Evolutionary conservation across 441 rosid genomes (phyloP).

Genomic region (Aquilaria agallochum): DNA sequence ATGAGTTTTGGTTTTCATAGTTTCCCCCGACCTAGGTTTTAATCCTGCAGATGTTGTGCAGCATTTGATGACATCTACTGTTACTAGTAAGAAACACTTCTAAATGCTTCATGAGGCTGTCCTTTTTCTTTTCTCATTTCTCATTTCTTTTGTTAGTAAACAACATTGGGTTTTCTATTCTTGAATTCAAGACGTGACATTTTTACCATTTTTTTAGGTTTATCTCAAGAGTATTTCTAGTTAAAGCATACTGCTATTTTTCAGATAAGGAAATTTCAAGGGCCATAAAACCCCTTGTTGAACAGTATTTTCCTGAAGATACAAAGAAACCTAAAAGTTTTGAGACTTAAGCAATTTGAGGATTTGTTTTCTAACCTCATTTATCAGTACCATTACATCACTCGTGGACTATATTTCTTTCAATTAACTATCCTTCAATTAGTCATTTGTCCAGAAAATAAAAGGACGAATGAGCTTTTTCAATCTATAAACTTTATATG

Average conservation of each 20-base stretch:
- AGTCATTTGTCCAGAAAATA: too few species aligned
- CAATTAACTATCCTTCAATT: too few species aligned
- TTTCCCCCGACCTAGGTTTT: conserved; percentile 49
- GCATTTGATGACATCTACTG: conserved; percentile 76
- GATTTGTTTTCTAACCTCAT: too few species aligned
- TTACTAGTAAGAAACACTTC: conserved; percentile 72
- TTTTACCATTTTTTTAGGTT: conserved; percentile 40
- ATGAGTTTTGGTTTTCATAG: too few species aligned
- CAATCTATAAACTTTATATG: too few species aligned
- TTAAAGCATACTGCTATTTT: conserved; percentile 89
- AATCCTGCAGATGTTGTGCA: conserved; percentile 77
- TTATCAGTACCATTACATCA: too few species aligned
- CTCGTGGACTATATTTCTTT: too few species aligned
- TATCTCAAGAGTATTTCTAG: conserved; percentile 73
- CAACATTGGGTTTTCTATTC: neutral
- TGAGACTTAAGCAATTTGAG: neutral
- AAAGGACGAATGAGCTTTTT: too few species aligned
- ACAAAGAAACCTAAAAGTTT: conserved; percentile 67
- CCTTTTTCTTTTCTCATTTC: neutral
- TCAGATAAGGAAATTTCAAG: conserved; percentile 90
- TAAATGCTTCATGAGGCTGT: neutral
- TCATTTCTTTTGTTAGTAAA: neutral
- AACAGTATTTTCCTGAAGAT: conserved; percentile 71
- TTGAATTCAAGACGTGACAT: conserved; percentile 2
- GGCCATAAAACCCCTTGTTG: conserved; percentile 72